Conservation (phyloP, 2,329 filamentous ascomycete species). For the Xylariaceae sp. region DNA sequence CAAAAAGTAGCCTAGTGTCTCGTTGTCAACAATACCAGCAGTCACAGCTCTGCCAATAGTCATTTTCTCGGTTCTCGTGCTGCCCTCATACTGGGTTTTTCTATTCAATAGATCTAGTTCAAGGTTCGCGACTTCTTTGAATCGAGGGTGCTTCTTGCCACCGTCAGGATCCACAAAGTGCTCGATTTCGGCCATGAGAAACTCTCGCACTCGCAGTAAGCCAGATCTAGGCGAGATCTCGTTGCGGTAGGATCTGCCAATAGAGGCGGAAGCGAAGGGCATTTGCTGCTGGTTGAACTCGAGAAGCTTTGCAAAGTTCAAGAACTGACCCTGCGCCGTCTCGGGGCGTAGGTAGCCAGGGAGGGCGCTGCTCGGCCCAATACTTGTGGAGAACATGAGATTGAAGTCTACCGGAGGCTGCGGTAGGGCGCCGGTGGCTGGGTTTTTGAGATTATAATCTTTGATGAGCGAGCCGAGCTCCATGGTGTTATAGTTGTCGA, state of each 20-base stretch:
- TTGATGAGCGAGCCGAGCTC: conserved; percentile 83
- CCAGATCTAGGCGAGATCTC: conserved; percentile 93
- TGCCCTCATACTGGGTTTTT: conserved; percentile 77
- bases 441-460: conserved; percentile 89
- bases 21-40: conserved; percentile 82
- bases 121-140: conserved; percentile 75
- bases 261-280: conserved; percentile 95
- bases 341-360: conserved; percentile 86
- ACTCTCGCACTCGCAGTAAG: conserved; percentile 89
- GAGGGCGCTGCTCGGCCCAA: conserved; percentile 84
- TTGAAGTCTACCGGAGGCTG: conserved; percentile 87
- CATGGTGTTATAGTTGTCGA: conserved; percentile 89
- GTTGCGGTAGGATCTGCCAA: conserved; percentile 97
- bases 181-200: conserved; percentile 98
- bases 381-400: conserved; percentile 82
- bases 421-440: conserved; percentile 69
- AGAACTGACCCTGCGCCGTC: conserved; percentile 95
- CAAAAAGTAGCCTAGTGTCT: conserved; percentile 96
- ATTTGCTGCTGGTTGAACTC: conserved; percentile 94
- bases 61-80: conserved; percentile 67
- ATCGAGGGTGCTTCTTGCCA: conserved; percentile 90
- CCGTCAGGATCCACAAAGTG: conserved; percentile 90
- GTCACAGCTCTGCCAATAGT: conserved; percentile 82
- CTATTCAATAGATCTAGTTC: conserved; percentile 81
- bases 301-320: conserved; percentile 93